Evolutionary conservation across 192 early-diverging fungal species (phyloP).

Genomic region (Umbelopsis isabellina): DNA sequence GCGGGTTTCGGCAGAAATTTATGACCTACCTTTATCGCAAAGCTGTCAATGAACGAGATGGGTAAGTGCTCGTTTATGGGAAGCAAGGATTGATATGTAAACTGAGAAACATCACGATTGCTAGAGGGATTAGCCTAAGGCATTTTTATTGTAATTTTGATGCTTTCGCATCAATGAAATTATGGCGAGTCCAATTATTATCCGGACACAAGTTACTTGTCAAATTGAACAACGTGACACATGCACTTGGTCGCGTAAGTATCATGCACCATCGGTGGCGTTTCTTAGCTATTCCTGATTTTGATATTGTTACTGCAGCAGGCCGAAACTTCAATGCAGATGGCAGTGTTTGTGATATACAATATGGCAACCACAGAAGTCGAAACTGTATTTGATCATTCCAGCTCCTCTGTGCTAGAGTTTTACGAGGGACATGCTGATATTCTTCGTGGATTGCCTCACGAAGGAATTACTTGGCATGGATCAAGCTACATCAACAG

Average conservation of each 20-base stretch:
- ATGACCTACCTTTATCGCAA: constrained; percentile 65
- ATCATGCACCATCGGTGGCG: constrained; percentile 6
- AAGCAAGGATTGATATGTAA: neutral
- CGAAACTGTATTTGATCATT: constrained; percentile 66
- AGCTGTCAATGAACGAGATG: constrained; percentile 50
- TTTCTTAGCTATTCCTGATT: neutral
- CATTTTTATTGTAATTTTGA: constrained; percentile 71
- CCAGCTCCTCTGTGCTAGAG: constrained; percentile 61
- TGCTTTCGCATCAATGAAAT: constrained; percentile 58
- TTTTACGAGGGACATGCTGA: constrained; percentile 53
- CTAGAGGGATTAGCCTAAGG: constrained; percentile 44
- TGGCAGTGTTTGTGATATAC: constrained; percentile 74
- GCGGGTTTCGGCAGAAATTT: constrained; percentile 72
- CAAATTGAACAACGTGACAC: constrained; percentile 67
- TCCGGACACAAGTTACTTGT: constrained; percentile 60
- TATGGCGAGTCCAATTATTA: constrained; percentile 76
- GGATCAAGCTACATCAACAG: constrained; percentile 57
- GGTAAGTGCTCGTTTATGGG: constrained; percentile 27
- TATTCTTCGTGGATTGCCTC: constrained; percentile 47
- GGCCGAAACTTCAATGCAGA: constrained; percentile 41
- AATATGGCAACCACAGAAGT: constrained; percentile 58
- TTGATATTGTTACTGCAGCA: constrained; percentile 22
- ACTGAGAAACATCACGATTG: neutral
- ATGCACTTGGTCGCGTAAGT: constrained; percentile 51
- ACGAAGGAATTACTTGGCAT: constrained; percentile 44